Evolutionary conservation across 352 stramenopile species (phyloP).

Genomic region (Phytophthora fragariae): DNA sequence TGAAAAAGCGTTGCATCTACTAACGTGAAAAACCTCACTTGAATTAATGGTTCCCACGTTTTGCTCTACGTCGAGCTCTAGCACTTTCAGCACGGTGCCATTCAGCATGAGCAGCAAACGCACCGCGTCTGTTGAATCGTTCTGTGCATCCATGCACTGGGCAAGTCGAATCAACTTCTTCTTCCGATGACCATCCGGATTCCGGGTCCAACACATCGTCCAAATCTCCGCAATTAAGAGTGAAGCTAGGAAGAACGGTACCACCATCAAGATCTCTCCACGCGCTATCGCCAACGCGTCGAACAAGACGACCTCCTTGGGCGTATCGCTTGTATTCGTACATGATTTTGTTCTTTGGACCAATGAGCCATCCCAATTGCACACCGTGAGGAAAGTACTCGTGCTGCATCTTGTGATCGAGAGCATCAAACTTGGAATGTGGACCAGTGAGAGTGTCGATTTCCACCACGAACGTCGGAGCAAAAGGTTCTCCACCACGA

Average conservation of each 20-base stretch:
- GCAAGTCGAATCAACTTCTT: constrained; percentile 17
- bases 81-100: constrained; percentile 27
- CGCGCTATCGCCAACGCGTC: constrained; percentile 18
- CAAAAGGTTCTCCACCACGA: constrained; percentile 28
- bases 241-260: constrained; percentile 29
- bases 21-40: constrained; percentile 26
- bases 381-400: constrained; percentile 34
- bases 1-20: constrained; percentile 14
- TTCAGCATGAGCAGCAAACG: constrained; percentile 15
- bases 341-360: constrained; percentile 24
- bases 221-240: constrained; percentile 29
- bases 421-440: constrained; percentile 20
- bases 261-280: constrained; percentile 42
- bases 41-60: constrained; percentile 25
- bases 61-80: constrained; percentile 29
- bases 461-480: constrained; percentile 32
- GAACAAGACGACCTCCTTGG: constrained; percentile 17
- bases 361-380: constrained; percentile 37
- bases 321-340: constrained; percentile 27
- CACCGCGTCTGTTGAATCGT: too few species aligned
- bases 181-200: constrained; percentile 33
- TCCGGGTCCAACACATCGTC: constrained; percentile 27
- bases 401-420: constrained; percentile 20
- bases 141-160: too few species aligned
- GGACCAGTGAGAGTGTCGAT: constrained; percentile 30